Percentiles rank a stretch among this genome's conserved stretches.
These are phyloP conservation scores for Rhododendron henanense DNA, from an alignment of 148 eudicot genomes.

Conservation along the genomic window DNA sequence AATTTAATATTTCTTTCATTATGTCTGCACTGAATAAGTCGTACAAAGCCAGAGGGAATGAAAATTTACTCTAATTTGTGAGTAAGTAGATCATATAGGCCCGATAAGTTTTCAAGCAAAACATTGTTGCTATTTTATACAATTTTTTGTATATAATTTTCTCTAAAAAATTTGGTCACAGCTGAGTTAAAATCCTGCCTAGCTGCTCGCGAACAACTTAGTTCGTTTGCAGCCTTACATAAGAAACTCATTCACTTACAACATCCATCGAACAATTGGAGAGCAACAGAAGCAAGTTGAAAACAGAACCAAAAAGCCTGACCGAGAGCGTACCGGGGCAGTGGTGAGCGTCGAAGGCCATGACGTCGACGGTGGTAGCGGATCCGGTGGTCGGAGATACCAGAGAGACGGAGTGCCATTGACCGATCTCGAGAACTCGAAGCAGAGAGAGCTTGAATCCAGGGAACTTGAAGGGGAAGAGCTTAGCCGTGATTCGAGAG, in stretches of 20 bases:
- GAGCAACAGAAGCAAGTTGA: background rate
- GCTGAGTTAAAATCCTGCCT: too few species aligned
- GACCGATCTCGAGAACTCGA: slow-evolving; percentile 44
- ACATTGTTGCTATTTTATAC: too few species aligned
- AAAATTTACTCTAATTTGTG: background rate
- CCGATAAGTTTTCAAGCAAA: too few species aligned
- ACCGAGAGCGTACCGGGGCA: slow-evolving; percentile 55
- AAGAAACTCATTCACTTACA: background rate
- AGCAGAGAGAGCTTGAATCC: slow-evolving; percentile 51
- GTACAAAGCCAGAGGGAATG: background rate
- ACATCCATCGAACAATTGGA: slow-evolving; percentile 6
- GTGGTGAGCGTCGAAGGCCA: slow-evolving; percentile 69
- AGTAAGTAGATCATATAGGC: background rate
- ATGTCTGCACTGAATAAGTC: background rate
- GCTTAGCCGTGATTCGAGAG: slow-evolving; percentile 63
- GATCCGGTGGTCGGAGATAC: slow-evolving; percentile 45
- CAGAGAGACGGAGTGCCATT: slow-evolving; percentile 49
- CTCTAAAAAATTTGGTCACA: too few species aligned
- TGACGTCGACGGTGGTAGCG: slow-evolving; percentile 20
- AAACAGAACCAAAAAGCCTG: background rate
- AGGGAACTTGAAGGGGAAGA: slow-evolving; percentile 68
- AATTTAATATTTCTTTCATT: background rate
- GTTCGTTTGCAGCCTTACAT: background rate
- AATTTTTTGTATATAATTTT: too few species aligned
- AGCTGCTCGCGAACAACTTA: too few species aligned